Percentiles rank a stretch among this genome's conserved stretches.
Evolutionary conservation across 345 rosid genomes (phyloP).

Genomic region (Cardamine occulta): DNA sequence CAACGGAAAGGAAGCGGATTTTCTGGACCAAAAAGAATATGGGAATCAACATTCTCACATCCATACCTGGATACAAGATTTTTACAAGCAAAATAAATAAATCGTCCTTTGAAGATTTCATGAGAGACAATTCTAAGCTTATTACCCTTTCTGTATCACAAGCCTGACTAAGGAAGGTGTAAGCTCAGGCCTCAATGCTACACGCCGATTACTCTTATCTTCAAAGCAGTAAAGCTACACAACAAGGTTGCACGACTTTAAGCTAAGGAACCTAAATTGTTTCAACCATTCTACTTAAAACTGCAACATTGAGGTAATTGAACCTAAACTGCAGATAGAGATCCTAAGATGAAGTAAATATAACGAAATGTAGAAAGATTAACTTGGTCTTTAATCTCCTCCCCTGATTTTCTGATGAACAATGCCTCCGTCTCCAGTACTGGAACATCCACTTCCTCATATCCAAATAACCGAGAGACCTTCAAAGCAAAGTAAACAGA

Average conservation of each 20-base stretch:
- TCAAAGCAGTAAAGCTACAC: slow-evolving; percentile 90
- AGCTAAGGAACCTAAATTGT: slow-evolving; percentile 11
- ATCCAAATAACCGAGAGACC: slow-evolving; percentile 79
- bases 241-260: slow-evolving; percentile 22
- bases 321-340: background rate
- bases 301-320: background rate
- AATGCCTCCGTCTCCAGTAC: slow-evolving; percentile 86
- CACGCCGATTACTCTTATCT: slow-evolving; percentile 93
- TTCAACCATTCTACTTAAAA: background rate
- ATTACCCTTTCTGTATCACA: slow-evolving; percentile 93
- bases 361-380: slow-evolving; percentile 2
- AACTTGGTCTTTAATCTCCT: slow-evolving; percentile 94
- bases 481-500: slow-evolving; percentile 17
- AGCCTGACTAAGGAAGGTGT: slow-evolving; percentile 96
- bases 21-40: slow-evolving; percentile 75
- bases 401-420: slow-evolving; percentile 91
- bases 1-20: slow-evolving; percentile 84
- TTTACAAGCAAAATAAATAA: slow-evolving; percentile 44
- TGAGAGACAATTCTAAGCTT: background rate
- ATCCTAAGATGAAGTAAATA: background rate
- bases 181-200: slow-evolving; percentile 97
- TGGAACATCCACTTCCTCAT: slow-evolving; percentile 91
- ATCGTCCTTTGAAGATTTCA: background rate
- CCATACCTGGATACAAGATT: slow-evolving; percentile 61
- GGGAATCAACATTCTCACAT: slow-evolving; percentile 68